Evolutionary conservation across 176 grass and related monocot species (phyloP), one percentile per base, ranked within the genome.

Genomic region (barley (Hordeum vulgare)): DNA sequence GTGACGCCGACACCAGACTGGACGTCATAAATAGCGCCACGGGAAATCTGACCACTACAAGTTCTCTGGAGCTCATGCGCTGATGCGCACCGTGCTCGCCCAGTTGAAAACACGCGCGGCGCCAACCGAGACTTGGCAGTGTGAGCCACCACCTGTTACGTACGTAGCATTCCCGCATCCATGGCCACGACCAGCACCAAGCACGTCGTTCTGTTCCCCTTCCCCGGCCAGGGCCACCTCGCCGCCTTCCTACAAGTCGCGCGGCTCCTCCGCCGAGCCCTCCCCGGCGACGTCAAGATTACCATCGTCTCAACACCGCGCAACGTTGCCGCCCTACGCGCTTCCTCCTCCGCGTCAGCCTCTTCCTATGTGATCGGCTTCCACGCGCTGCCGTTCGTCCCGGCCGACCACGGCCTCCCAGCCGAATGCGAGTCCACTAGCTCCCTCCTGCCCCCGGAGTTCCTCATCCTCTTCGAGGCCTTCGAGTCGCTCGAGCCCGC

Each of bases 391-490:
- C 83, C 85, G 3, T 90, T 94, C 85, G 78, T 26, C 11, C 68
- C 91, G 14, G 65, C 74, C 24, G 74, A 80, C 64, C 84, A 90
- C 79, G 80, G 79, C 35, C 88, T 94, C 2, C 91, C 91, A 7
- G 34, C 79, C 1, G 47, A 57, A 40, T 78, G 60, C 13, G 91
- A 88, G 58, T 85, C 82, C 54, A 36, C 33, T 18, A 42, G 24
- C 67, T 73, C 60, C 66, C 78, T 93, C 88, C 85, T 81, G 23
- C 11, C 45, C 18, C 17, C 28, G n/a, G 61, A 64, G 15, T 62
- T 86, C 61, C 15, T 88, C 65, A 60, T 11, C 2, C 69, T 89
- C 26, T 78, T 81, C 40, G 23, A 86, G 9, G 92, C 86, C 15
- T 71, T 79, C 24, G 68, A 59, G 54, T 73, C 86, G 31, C 86